Evolutionary conservation across 1,139 yeast species (phyloP), one percentile per base, ranked within the genome.

Genomic region (Eremothecium cymbalariae): DNA sequence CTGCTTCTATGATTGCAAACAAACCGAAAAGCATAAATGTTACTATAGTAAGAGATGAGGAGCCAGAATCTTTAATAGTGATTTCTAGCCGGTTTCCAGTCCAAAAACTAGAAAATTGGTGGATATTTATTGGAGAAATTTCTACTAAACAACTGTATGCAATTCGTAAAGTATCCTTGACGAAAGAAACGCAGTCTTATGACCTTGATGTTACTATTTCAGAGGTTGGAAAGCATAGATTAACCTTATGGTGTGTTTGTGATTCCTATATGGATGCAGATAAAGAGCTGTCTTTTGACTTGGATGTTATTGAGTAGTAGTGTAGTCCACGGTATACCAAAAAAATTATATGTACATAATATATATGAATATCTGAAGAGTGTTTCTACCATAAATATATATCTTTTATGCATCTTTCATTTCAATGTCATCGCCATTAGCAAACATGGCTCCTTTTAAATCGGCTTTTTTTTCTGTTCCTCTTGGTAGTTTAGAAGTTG

Each of bases 241-340:
- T 86, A 25, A 72, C 77, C 1, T 62, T 85, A 2, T 88, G 94
- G 94, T 78, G 90, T 51, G 72, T 88, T 59, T 82, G 96, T 59
- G 97, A 88, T 52, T 79, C 94, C 0, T 90, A 88, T 51, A 50
- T 84, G 19, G 97, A 86, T 53, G 94, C 86, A 2, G 98, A 90
- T 54, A 84, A 83, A 54, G 95, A 88, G 59, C 68, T 75, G 16
- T 42, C 59, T 2, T 63, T 83, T 35, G 69, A 65, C 16, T 55
- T 77, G 7, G 63, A 65, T 8, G 77, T 70, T 13, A 53, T 46
- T 18, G 58, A 57, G 40, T 14, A 13, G 11, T 22, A 9, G 20
- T 20, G 23, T 24, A 20, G 18, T 9, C 23, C 18, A 16, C 9
- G 11, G 14, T 15, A 16, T 8, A 12, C 23, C 23, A 20, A 15